Evolutionary conservation across 163 green algal genomes (phyloP).

Genomic region (Trebouxia gelatinosa): DNA sequence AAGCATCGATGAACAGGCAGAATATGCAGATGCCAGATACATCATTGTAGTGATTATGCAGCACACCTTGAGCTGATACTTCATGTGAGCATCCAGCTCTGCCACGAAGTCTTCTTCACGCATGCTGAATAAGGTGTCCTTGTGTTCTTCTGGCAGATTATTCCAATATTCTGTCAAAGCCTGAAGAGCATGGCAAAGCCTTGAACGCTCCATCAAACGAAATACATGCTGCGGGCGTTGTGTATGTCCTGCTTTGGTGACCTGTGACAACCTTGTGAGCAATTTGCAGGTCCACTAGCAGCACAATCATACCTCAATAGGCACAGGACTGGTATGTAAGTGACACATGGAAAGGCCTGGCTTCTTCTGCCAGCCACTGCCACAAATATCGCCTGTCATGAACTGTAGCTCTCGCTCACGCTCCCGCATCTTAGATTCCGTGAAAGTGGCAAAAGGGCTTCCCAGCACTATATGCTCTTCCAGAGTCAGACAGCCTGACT

Average conservation of each 20-base stretch:
- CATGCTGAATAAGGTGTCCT: slow-evolving; percentile 37
- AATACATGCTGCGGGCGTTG: too few species aligned
- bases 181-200: slow-evolving; percentile 15
- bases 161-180: slow-evolving; percentile 36
- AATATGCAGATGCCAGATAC: background rate
- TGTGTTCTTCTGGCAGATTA: slow-evolving; percentile 42
- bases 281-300: too few species aligned
- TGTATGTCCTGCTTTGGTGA: too few species aligned
- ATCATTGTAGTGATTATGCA: background rate
- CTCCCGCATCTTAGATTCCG: slow-evolving; percentile 31
- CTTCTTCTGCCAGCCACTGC: slow-evolving; percentile 32
- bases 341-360: slow-evolving; percentile 33
- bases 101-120: slow-evolving; percentile 45
- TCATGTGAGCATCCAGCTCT: slow-evolving; percentile 48
- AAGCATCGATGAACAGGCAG: too few species aligned
- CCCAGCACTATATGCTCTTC: slow-evolving; percentile 23
- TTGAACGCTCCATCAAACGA: too few species aligned
- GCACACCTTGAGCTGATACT: slow-evolving; percentile 35
- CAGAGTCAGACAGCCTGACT: slow-evolving; percentile 31
- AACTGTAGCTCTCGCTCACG: slow-evolving; percentile 40
- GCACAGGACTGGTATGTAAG: slow-evolving; percentile 36
- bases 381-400: slow-evolving; percentile 42
- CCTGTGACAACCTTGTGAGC: too few species aligned
- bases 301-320: slow-evolving; percentile 26
- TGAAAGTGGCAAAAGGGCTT: slow-evolving; percentile 38